phyloP scores from a whole-genome alignment of 768 basidiomycete species.

The Tulasnella sp. region DNA sequence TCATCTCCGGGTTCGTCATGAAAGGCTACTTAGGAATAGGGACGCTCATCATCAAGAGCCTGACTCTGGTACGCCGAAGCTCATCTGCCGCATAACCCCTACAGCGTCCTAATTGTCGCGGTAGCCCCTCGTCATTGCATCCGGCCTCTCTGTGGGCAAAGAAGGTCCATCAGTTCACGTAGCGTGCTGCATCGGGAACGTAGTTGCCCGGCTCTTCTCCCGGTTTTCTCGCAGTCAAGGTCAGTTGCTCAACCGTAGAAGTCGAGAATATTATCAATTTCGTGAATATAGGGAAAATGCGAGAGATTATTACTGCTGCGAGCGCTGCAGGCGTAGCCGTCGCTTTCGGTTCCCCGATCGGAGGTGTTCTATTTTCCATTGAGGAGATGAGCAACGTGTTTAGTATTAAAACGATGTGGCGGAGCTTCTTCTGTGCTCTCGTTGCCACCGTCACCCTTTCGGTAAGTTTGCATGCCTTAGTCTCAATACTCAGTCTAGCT shows the following conservation, averaged over 20 bases:
- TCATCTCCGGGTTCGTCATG: conserved; percentile 96
- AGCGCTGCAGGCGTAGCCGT: conserved; percentile 98
- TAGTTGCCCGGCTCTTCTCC: conserved; percentile 83
- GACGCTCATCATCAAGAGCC: conserved; percentile 91
- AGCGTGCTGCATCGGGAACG: conserved; percentile 88
- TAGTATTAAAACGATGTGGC: conserved; percentile 98
- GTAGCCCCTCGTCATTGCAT: conserved; percentile 95
- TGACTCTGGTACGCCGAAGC: conserved; percentile 72
- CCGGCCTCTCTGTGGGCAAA: conserved; percentile 95
- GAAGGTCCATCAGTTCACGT: conserved; percentile 99
- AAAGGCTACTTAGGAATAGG: conserved; percentile 84
- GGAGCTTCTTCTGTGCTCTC: conserved; percentile 94
- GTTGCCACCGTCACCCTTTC: conserved; percentile 96
- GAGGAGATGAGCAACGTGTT: conserved; percentile 99
- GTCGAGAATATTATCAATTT: not conserved
- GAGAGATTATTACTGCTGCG: conserved; percentile 91
- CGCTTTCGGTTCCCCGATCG: conserved; percentile 97
- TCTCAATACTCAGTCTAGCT: not conserved
- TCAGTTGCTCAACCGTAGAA: conserved; percentile 47
- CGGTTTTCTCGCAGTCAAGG: conserved; percentile 88
- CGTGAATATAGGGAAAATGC: conserved; percentile 50
- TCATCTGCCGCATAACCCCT: not conserved
- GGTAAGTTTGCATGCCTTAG: conserved; percentile 54
- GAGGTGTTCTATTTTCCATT: conserved; percentile 96
- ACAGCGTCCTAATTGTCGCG: not conserved